These are phyloP conservation scores for Apophysomyces sp. DNA, from an alignment of 371 early-diverging fungal genomes.

Conservation along the genomic window DNA sequence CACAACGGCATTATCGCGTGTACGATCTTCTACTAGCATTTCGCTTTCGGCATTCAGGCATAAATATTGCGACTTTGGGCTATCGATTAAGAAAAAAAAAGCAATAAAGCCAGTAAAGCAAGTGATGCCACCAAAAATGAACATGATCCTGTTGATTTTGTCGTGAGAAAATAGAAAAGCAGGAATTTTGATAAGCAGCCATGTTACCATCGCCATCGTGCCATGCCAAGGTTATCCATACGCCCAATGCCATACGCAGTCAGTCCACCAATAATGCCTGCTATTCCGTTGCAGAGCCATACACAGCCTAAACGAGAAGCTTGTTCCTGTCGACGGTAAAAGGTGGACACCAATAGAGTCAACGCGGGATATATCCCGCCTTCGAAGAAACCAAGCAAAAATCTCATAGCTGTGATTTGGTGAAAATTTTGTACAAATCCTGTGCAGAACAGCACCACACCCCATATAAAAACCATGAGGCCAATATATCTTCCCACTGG, in stretches of 20 bases:
- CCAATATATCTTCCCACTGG: slow-evolving; percentile 36
- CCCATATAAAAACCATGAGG: slow-evolving; percentile 32
- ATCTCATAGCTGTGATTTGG: slow-evolving; percentile 38
- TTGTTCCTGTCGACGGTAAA: slow-evolving; percentile 28
- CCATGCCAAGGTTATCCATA: slow-evolving; percentile 39
- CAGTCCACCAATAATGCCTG: slow-evolving; percentile 56
- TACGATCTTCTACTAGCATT: slow-evolving; percentile 37
- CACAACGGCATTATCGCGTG: slow-evolving; percentile 39
- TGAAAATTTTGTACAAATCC: slow-evolving; percentile 25
- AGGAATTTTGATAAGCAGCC: too few species aligned
- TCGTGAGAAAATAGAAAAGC: too few species aligned
- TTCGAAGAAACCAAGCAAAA: slow-evolving; percentile 32
- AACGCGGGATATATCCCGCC: slow-evolving; percentile 25
- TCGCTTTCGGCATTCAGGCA: slow-evolving; percentile 33
- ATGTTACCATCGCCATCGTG: slow-evolving; percentile 50
- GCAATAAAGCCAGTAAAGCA: slow-evolving; percentile 17
- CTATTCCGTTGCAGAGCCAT: slow-evolving; percentile 29
- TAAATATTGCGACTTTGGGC: slow-evolving; percentile 30
- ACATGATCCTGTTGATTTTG: slow-evolving; percentile 18
- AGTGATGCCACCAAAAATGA: slow-evolving; percentile 23
- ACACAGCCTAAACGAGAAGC: slow-evolving; percentile 16
- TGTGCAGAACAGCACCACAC: slow-evolving; percentile 26
- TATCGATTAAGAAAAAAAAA: slow-evolving; percentile 40
- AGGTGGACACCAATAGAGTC: slow-evolving; percentile 15
- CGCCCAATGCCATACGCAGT: slow-evolving; percentile 54